Percentiles rank a stretch among this genome's conserved stretches.
phyloP scores from a whole-genome alignment of 2,329 filamentous ascomycete genomes.

The Beauveria sp. region DNA sequence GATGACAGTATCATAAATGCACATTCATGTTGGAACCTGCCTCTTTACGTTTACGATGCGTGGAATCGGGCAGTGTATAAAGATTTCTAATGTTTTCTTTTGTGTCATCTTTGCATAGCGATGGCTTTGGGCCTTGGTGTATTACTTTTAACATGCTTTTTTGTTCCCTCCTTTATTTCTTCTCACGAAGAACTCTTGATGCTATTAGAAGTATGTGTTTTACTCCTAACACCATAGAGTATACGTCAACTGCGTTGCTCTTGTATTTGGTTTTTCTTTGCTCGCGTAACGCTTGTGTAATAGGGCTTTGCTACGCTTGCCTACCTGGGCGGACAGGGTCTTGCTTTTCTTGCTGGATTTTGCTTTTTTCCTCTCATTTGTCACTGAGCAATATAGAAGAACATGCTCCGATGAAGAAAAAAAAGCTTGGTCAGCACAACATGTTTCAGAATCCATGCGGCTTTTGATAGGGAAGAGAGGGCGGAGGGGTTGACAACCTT shows the following conservation, averaged over 20 bases:
- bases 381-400: not conserved
- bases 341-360: not conserved
- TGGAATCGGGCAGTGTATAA: conserved; percentile 10
- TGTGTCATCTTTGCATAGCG: conserved; percentile 30
- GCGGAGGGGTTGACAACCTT: too few relatives aligned
- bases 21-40: conserved; percentile 13
- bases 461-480: not conserved
- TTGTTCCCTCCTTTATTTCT: conserved; percentile 3
- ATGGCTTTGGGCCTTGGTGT: conserved; percentile 21
- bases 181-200: not conserved
- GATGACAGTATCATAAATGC: not conserved
- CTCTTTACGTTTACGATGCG: conserved; percentile 6
- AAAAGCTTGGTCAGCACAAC: not conserved
- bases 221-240: not conserved
- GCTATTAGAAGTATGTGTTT: not conserved
- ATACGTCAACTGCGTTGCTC: not conserved
- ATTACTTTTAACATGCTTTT: conserved; percentile 12
- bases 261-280: not conserved
- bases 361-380: not conserved
- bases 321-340: not conserved
- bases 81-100: conserved; percentile 13
- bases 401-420: not conserved
- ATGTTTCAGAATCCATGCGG: not conserved
- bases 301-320: not conserved
- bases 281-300: not conserved